phyloP scores from a whole-genome alignment of 768 basidiomycete species.

The Arthromyces matolae region DNA sequence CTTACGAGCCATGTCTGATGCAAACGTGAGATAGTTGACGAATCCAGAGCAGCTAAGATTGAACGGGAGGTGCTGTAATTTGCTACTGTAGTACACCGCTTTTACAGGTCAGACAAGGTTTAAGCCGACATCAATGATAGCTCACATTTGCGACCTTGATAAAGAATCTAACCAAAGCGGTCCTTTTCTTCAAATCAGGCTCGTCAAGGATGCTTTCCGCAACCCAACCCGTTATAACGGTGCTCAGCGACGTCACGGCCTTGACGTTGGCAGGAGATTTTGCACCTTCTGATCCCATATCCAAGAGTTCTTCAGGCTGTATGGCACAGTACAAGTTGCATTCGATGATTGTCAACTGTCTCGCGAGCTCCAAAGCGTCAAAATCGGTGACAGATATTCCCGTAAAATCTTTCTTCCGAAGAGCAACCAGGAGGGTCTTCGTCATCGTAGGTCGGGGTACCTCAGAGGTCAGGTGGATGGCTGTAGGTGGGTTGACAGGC shows the following conservation, averaged over 20 bases:
- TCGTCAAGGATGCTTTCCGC: constrained; percentile 92
- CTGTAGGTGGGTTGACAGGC: constrained; percentile 59
- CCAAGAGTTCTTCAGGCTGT: constrained; percentile 83
- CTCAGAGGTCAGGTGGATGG: constrained; percentile 46
- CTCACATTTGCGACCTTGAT: constrained; percentile 90
- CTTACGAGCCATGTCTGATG: constrained; percentile 92
- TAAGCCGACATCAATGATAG: constrained; percentile 12
- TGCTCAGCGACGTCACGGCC: constrained; percentile 84
- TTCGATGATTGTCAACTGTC: constrained; percentile 95
- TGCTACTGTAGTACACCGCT: constrained; percentile 81
- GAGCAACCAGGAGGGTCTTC: constrained; percentile 63
- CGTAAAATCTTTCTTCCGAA: constrained; percentile 63
- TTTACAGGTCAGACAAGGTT: constrained; percentile 4
- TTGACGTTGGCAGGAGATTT: constrained; percentile 68
- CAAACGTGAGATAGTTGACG: constrained; percentile 88
- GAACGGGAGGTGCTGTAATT: constrained; percentile 94
- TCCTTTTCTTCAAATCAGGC: constrained; percentile 82
- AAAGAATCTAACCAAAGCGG: constrained; percentile 79
- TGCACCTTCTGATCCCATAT: constrained; percentile 70
- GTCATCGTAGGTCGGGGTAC: constrained; percentile 87
- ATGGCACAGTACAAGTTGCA: constrained; percentile 83
- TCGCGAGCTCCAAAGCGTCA: constrained; percentile 85
- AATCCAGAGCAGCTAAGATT: constrained; percentile 91
- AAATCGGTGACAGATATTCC: constrained; percentile 82
- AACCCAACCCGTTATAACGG: constrained; percentile 93